Base-by-base conservation (phyloP, 208 protist genomes). In the Acanthamoeba rhysodes region DNA sequence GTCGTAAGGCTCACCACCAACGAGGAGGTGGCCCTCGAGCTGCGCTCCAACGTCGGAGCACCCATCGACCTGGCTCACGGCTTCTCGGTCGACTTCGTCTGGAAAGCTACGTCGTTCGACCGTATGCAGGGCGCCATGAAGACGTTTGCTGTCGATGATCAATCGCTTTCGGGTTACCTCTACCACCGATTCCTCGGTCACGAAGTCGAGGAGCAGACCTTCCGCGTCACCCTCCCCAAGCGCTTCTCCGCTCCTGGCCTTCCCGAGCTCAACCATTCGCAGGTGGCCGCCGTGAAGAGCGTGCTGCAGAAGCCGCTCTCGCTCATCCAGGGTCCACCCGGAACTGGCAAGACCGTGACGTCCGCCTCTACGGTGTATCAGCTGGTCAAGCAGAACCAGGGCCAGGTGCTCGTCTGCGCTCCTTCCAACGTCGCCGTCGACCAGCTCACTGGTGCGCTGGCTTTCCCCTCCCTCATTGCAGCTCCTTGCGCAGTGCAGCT, bases 291-390 rank as follows among this genome's bases (percentile, higher is more conserved):
- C 14, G 98, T 99, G 2, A 97, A 97, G 68, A 95, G 78, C 5
- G 98, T 98, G 1, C 95, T 99, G 16, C 97, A 98, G 95, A 96
- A 96, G 72, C 98, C 99, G 34, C 95, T 98, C 0, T 96, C 70
- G 48, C 90, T 99, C 9, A 99, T 99, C 85, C 98, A 99, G 95
- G 99, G 99, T 82, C 99, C 99, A 72, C 99, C 99, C 29, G 99
- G 99, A n/a, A 99, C 99, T 12, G 99, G 99, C 32, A 99, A 99
- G 95, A 99, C 99, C 7, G 98, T 99, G 16, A 99, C 99, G 7
- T 98, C 97, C 12, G 99, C 99, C 0, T 98, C 98, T 22, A 98
- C 99, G 80, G 98, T 99, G 9, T 99, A 99, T 85, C 98, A 99
- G 82, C 87, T 99, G 16, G 95, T 97, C 9, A 41, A 98, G 29